Evolutionary conservation across 805 yeast genomes (phyloP).

Genomic region (Torulaspora delbrueckii): DNA sequence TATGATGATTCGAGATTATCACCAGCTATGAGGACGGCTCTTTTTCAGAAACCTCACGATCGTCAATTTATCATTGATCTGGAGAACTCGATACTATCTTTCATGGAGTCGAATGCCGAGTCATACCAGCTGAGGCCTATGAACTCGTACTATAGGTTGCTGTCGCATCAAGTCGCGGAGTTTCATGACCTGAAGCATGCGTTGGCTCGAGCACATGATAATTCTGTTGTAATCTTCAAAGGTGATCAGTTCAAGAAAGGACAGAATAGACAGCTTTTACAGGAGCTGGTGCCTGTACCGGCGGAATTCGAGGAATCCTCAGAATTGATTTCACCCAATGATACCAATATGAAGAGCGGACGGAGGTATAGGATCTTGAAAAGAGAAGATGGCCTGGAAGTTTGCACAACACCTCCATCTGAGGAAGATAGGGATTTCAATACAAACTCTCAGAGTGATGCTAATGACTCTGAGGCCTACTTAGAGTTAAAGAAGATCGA

Average conservation of each 20-base stretch:
- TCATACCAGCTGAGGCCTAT: conserved; percentile 46
- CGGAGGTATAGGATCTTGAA: conserved; percentile 21
- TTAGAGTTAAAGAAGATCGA: conserved; percentile 37
- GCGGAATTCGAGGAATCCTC: not conserved
- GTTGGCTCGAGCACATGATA: conserved; percentile 45
- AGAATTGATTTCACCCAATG: not conserved
- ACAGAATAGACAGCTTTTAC: conserved; percentile 17
- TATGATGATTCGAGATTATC: conserved; percentile 19
- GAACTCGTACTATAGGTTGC: conserved; percentile 63
- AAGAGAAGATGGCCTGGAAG: conserved; percentile 20
- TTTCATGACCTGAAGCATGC: conserved; percentile 60
- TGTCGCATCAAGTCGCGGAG: conserved; percentile 67
- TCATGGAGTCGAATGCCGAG: conserved; percentile 40
- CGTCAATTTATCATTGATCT: conserved; percentile 46
- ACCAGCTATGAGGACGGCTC: conserved; percentile 38
- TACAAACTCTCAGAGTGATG: not conserved
- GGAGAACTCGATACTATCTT: conserved; percentile 45
- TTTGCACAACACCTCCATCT: not conserved
- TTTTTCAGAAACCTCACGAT: conserved; percentile 42
- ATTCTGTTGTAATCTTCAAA: conserved; percentile 43
- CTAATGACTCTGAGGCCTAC: conserved; percentile 5
- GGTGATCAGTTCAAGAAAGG: conserved; percentile 24
- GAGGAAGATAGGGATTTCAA: not conserved
- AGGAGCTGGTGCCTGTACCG: conserved; percentile 18
- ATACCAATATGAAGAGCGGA: conserved; percentile 1